Evolutionary conservation across 345 rosid genomes (phyloP).

Genomic region (Eucalyptus microcorys): DNA sequence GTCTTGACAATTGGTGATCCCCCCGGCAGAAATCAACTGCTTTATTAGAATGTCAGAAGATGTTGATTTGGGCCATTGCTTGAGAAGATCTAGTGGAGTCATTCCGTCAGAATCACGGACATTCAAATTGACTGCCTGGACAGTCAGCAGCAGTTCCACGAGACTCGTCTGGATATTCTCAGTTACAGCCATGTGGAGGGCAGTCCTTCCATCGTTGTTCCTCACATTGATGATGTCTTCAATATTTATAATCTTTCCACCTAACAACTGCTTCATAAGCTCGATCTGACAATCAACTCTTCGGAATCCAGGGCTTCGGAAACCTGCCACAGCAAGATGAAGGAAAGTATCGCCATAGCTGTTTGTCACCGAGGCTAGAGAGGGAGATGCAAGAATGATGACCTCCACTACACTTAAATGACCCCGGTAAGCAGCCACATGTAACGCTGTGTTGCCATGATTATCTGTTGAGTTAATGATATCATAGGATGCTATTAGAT

Average conservation of each 20-base stretch:
- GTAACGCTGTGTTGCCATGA: constrained; percentile 79
- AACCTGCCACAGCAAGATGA: constrained; percentile 80
- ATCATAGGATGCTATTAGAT: constrained; percentile 41
- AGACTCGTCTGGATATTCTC: constrained; percentile 49
- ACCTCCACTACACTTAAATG: constrained; percentile 40
- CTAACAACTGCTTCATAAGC: constrained; percentile 45
- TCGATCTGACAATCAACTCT: constrained; percentile 66
- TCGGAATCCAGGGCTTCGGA: constrained; percentile 60
- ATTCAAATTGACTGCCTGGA: constrained; percentile 42
- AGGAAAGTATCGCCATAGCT: constrained; percentile 67
- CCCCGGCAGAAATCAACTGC: constrained; percentile 75
- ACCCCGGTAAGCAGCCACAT: constrained; percentile 77
- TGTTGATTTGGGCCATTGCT: constrained; percentile 48
- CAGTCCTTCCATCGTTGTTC: constrained; percentile 68
- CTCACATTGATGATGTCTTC: constrained; percentile 41
- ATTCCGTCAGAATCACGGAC: constrained; percentile 52
- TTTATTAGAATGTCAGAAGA: constrained; percentile 71
- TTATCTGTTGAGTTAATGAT: constrained; percentile 33
- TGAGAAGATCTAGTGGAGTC: constrained; percentile 81
- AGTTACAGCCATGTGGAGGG: constrained; percentile 67
- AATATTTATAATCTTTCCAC: constrained; percentile 22
- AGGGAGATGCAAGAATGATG: constrained; percentile 37
- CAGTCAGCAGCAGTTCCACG: constrained; percentile 62
- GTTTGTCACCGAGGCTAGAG: constrained; percentile 31
- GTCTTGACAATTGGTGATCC: constrained; percentile 36